These are phyloP conservation scores for Ascosphaera apis DNA, from an alignment of 2,329 filamentous ascomycete species.

Conservation along the genomic window DNA sequence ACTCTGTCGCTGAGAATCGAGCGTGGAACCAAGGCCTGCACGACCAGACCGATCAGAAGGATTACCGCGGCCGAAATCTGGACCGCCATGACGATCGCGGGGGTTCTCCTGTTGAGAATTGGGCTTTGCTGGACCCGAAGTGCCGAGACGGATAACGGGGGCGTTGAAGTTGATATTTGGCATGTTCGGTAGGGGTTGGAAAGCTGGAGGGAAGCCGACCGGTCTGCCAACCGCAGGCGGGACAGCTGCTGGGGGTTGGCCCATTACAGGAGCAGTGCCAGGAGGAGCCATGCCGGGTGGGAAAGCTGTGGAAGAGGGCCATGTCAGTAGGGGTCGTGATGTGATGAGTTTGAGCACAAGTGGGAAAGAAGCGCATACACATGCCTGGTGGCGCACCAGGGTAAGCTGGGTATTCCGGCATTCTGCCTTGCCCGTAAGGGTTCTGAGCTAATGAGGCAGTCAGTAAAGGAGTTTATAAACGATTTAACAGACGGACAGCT, in stretches of 20 bases:
- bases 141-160: conserved; percentile 81
- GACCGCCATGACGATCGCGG: conserved; percentile 24
- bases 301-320: conserved; percentile 34
- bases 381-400: conserved; percentile 58
- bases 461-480: too few relatives aligned
- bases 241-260: conserved; percentile 50
- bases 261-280: conserved; percentile 55
- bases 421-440: too few relatives aligned
- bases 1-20: conserved; percentile 44
- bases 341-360: conserved; percentile 3
- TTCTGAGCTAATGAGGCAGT: too few relatives aligned
- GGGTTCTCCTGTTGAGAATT: conserved; percentile 18
- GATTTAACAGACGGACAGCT: too few relatives aligned
- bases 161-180: conserved; percentile 97
- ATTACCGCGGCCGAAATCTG: too few relatives aligned
- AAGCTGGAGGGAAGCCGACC: conserved; percentile 56
- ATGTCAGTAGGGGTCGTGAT: conserved; percentile 5
- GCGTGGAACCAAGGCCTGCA: conserved; percentile 34
- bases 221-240: conserved; percentile 61
- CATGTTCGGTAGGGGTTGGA: conserved; percentile 75
- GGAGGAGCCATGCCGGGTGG: conserved; percentile 61
- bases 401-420: conserved; percentile 50
- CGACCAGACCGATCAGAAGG: conserved; percentile 28
- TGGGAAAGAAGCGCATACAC: conserved; percentile 29
- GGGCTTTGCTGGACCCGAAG: conserved; percentile 42